A percentile compares a stretch with the other conserved stretches of the same genome.
phyloP scores from a whole-genome alignment of 352 stramenopile genomes.

The Aphanomyces euteiches region DNA sequence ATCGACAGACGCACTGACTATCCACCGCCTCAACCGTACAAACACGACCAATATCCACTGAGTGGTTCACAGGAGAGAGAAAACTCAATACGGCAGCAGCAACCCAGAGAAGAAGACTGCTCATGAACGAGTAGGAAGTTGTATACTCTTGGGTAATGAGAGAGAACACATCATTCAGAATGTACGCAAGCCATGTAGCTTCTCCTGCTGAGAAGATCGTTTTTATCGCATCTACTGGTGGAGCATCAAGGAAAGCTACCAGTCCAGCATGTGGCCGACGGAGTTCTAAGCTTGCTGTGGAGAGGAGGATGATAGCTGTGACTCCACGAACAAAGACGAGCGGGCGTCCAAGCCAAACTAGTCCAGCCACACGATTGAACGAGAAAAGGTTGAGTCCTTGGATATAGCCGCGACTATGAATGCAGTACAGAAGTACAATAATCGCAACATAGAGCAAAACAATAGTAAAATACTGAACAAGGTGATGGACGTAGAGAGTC shows the following conservation, averaged over 20 bases:
- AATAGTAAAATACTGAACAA: slow-evolving; percentile 12
- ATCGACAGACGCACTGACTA: slow-evolving; percentile 8
- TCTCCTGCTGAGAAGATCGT: neutral
- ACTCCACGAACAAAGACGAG: slow-evolving; percentile 2
- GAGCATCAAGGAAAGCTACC: neutral
- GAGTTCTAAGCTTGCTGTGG: neutral
- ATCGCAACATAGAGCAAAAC: neutral
- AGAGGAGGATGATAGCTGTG: neutral
- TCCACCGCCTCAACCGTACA: neutral
- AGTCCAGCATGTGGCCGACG: neutral
- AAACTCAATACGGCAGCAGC: neutral
- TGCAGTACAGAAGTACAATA: neutral
- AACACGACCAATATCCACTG: neutral
- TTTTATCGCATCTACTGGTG: neutral
- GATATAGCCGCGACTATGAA: neutral
- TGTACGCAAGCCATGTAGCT: neutral
- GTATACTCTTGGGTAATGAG: slow-evolving; percentile 11
- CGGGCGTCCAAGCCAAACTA: slow-evolving; percentile 9
- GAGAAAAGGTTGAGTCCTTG: neutral
- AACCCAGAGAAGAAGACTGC: neutral
- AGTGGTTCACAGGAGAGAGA: neutral
- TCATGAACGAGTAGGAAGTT: neutral
- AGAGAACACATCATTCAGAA: neutral
- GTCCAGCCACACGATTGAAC: slow-evolving; percentile 4
- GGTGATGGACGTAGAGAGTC: neutral